phyloP scores from a whole-genome alignment of 768 basidiomycete species.

The Astraeus odoratus region DNA sequence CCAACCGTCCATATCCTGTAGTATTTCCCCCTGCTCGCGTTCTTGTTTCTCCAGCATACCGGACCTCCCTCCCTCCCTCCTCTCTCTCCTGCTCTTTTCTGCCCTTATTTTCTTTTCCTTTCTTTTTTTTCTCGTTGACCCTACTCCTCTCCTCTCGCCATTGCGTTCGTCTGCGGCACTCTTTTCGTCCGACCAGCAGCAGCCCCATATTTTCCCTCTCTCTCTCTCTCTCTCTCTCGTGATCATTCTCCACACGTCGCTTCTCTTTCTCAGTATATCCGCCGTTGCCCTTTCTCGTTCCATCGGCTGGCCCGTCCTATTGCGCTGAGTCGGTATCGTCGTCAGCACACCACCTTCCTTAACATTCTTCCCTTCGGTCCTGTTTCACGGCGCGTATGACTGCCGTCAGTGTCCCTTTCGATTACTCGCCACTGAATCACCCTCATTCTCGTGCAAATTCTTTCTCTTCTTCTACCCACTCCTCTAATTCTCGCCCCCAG shows the following conservation, averaged over 20 bases:
- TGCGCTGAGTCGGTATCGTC: slow-evolving; percentile 25
- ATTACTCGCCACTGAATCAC: slow-evolving; percentile 57
- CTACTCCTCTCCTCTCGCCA: not conserved
- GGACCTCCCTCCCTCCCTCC: not conserved
- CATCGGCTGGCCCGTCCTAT: slow-evolving; percentile 54
- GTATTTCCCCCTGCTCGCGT: slow-evolving; percentile 16
- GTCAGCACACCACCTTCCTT: slow-evolving; percentile 34
- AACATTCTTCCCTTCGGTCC: slow-evolving; percentile 15
- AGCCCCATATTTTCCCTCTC: not conserved
- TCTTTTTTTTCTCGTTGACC: slow-evolving; percentile 21
- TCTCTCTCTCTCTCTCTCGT: slow-evolving; percentile 19
- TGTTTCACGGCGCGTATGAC: slow-evolving; percentile 41
- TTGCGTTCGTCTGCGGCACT: too few relatives aligned
- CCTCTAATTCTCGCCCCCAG: slow-evolving; percentile 68
- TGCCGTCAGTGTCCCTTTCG: slow-evolving; percentile 65
- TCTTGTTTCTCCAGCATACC: slow-evolving; percentile 11
- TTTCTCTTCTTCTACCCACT: slow-evolving; percentile 67
- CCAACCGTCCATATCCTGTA: slow-evolving; percentile 28
- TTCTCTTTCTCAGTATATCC: too few relatives aligned
- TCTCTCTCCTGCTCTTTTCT: not conserved
- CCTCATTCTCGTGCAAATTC: slow-evolving; percentile 75
- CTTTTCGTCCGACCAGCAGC: not conserved
- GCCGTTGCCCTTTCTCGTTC: too few relatives aligned
- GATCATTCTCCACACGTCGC: not conserved
- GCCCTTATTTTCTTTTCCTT: slow-evolving; percentile 16